Evolutionary conservation across 1,284 basidiomycete species (phyloP), one percentile per base, ranked within the genome.

Genomic region (Anthracocystis panici-leucophaei): DNA sequence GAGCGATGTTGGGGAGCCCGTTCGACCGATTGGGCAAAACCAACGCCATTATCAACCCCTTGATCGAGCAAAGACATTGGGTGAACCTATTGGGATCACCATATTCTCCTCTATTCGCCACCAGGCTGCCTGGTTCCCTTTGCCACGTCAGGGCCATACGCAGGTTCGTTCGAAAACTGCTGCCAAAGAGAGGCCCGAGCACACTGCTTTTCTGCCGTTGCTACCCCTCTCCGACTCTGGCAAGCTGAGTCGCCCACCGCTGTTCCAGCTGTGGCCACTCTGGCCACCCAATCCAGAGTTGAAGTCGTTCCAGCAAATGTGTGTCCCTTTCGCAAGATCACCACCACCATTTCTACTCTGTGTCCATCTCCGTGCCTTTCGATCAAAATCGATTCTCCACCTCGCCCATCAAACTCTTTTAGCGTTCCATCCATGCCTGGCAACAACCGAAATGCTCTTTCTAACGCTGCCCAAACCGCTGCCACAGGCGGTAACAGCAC

Each of bases 1-100:
- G 46, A 49, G 46, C 46, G 25, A 49, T 31, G 46, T 49, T 49
- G 46, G 46, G 46, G 46, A 49, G 46, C 46, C 46, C 46, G 21
- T 8, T 27, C 3, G 16, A 16, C 23, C 23, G 9, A 14, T 27
- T 48, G 45, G 45, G 45, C 45, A 48, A 27, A 48, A 48, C 45
- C 45, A 27, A 48, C 23, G 23, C 45, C 45, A 48, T 11, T 48
- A 8, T 16, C 5, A 11, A 3, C 40, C 18, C 18, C 9, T 41
- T 18, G 40, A 18, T 41, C 40, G 5, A n/a, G 40, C 40, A 18
- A 41, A 41, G 11, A n/a, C n/a, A n/a, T n/a, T n/a, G n/a, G n/a
- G n/a, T n/a, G n/a, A n/a, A n/a, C n/a, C n/a, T n/a, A n/a, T n/a
- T n/a, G n/a, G n/a, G n/a, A n/a, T n/a, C n/a, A n/a, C n/a, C n/a